phyloP scores from a whole-genome alignment of 148 eudicot species.

The Drosera capensis region DNA sequence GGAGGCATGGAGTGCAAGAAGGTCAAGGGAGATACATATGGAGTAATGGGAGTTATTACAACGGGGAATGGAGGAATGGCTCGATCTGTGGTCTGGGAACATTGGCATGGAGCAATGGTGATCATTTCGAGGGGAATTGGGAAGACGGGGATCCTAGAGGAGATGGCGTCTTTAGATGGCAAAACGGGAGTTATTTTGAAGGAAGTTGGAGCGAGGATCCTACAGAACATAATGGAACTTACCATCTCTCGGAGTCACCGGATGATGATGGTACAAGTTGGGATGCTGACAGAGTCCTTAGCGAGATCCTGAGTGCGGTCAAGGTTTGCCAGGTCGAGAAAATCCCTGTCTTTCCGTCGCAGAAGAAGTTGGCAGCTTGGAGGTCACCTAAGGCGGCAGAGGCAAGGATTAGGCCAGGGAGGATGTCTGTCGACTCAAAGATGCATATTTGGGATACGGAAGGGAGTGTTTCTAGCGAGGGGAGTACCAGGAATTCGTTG shows the following conservation, averaged over 20 bases:
- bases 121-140: slow-evolving; percentile 62
- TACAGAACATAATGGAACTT: slow-evolving; percentile 39
- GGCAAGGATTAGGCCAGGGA: slow-evolving; percentile 11
- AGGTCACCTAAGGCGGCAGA: slow-evolving; percentile 27
- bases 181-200: slow-evolving; percentile 53
- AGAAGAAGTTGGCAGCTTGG: slow-evolving; percentile 37
- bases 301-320: no score
- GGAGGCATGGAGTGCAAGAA: slow-evolving; percentile 49
- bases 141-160: slow-evolving; percentile 60
- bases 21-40: slow-evolving; percentile 68
- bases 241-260: no score
- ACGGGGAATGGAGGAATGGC: slow-evolving; percentile 59
- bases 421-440: slow-evolving; percentile 36
- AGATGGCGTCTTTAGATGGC: slow-evolving; percentile 47
- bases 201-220: slow-evolving; percentile 59
- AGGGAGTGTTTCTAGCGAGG: slow-evolving; percentile 9
- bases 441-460: slow-evolving; percentile 19
- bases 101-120: slow-evolving; percentile 51
- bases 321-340: slow-evolving; percentile 28
- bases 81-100: slow-evolving; percentile 48
- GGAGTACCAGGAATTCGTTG: slow-evolving; percentile 14
- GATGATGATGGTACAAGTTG: no score
- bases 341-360: slow-evolving; percentile 42
- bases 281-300: no score
- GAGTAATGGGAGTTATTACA: slow-evolving; percentile 48